These are phyloP conservation scores for Annona cherimola DNA, from an alignment of 164 flowering plant genomes.

Conservation along the genomic window DNA sequence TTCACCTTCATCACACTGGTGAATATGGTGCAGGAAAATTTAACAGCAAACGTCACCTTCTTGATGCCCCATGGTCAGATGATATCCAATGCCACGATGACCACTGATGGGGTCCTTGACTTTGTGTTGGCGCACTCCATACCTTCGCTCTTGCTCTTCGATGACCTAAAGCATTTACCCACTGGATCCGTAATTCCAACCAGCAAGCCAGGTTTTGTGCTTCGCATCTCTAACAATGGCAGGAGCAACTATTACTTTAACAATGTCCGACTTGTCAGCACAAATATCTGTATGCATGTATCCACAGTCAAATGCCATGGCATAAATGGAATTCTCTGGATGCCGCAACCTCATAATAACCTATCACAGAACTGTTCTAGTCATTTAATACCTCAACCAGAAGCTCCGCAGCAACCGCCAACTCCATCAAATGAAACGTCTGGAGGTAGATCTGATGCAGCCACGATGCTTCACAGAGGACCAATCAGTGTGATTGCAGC, in stretches of 20 bases:
- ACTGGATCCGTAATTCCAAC: constrained; percentile 61
- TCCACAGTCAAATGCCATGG: constrained; percentile 78
- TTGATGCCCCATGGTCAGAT: constrained; percentile 75
- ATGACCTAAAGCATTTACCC: constrained; percentile 49
- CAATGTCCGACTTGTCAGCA: constrained; percentile 52
- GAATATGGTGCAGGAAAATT: constrained; percentile 41
- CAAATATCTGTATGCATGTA: constrained; percentile 60
- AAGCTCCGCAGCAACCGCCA: not conserved
- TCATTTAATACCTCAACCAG: constrained; percentile 2
- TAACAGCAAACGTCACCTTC: constrained; percentile 61
- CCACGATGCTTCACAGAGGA: constrained; percentile 3
- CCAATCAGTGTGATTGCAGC: constrained; percentile 3
- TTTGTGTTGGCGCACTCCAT: constrained; percentile 72
- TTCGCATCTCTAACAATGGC: constrained; percentile 51
- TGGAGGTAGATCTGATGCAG: constrained; percentile 10
- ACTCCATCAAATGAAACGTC: constrained; percentile 9
- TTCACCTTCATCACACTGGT: constrained; percentile 71
- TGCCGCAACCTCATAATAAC: constrained; percentile 8
- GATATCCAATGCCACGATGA: constrained; percentile 33
- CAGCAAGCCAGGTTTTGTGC: constrained; percentile 27
- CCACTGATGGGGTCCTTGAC: constrained; percentile 23
- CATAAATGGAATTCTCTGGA: constrained; percentile 46
- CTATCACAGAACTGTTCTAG: constrained; percentile 10
- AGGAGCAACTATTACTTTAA: constrained; percentile 44
- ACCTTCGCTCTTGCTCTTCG: constrained; percentile 60